These are phyloP conservation scores for Lycium barbarum DNA, from an alignment of 257 asterid species.

Conservation along the genomic window DNA sequence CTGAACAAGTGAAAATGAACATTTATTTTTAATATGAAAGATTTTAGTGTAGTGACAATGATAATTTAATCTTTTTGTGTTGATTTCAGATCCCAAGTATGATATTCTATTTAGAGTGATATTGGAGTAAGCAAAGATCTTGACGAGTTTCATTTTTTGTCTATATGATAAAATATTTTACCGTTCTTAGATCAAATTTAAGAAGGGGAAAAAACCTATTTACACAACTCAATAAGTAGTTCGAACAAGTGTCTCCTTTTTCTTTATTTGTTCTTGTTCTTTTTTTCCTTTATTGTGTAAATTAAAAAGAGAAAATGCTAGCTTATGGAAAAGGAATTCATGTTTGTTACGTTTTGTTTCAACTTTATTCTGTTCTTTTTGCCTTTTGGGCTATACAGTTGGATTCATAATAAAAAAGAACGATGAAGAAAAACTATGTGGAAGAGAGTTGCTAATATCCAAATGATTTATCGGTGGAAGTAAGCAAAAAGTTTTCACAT, in stretches of 20 bases:
- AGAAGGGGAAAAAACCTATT: neutral
- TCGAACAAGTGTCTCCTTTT: neutral
- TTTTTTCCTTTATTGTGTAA: neutral
- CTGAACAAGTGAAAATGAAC: no score
- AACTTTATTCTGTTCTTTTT: conserved; percentile 18
- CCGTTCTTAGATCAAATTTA: neutral
- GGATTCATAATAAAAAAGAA: neutral
- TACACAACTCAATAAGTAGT: neutral
- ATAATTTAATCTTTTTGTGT: no score
- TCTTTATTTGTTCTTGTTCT: conserved; percentile 16
- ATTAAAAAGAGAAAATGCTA: neutral
- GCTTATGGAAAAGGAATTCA: conserved; percentile 14
- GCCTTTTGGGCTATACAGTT: neutral
- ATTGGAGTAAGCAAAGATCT: no score
- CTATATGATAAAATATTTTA: neutral
- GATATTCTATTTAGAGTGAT: no score
- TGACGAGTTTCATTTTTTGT: no score
- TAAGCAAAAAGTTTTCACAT: neutral
- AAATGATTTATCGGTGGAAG: conserved; percentile 22
- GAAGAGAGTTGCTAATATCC: conserved; percentile 25
- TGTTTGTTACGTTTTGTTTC: conserved; percentile 27
- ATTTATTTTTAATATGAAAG: neutral
- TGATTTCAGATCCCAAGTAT: no score
- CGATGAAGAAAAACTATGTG: neutral
- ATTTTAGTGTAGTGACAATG: neutral